Base-by-base conservation (phyloP, 2,329 filamentous ascomycete species). In the Trichophyton equinum region DNA sequence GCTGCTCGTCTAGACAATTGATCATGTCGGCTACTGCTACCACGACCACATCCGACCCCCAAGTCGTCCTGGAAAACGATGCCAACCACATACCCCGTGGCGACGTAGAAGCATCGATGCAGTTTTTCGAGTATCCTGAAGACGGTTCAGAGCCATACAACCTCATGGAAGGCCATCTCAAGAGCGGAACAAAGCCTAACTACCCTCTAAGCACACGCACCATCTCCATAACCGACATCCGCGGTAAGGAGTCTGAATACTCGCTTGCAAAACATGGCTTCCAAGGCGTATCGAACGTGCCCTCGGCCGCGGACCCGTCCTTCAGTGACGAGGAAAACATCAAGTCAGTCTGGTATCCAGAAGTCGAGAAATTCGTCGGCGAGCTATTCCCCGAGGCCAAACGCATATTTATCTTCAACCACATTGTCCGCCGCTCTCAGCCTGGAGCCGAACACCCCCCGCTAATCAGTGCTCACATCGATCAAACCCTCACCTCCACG, bases 371-470 rank as follows among this genome's bases (percentile, higher is more conserved):
- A 57, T 76, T 95, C 27, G 77, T 96, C 0, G 76, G 91, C 1
- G 75, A 82, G 13, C 73, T 83, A 61, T 78, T 95, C 15, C 84
- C 86, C 0, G 88, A 86, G 59, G 80, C 82, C 27, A 79, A 82
- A 61, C 79, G 80, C 3, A 78, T 95, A 33, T 77, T 89, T 66
- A 76, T 95, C 70, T 96, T 95, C 75, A 90, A 95, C 77, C 88
- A 96, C 76, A 95, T 90, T 6, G 83, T 95, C 71, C 86, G 91
- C n/a, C 82, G 87, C 47, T 78, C 82, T 9, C 70, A 74, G 1
- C 80, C 84, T 0, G 73, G 77, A 59, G 81, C 87, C 0, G 72
- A 73, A n/a, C 82, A 90, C 56, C 78, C 76, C 1, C 89, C 91
- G 1, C 89, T 95, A 0, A 82, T 78, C 11, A 74, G 82, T 46